phyloP scores from a whole-genome alignment of 2,329 filamentous ascomycete species.

The Pezicula radicicola region DNA sequence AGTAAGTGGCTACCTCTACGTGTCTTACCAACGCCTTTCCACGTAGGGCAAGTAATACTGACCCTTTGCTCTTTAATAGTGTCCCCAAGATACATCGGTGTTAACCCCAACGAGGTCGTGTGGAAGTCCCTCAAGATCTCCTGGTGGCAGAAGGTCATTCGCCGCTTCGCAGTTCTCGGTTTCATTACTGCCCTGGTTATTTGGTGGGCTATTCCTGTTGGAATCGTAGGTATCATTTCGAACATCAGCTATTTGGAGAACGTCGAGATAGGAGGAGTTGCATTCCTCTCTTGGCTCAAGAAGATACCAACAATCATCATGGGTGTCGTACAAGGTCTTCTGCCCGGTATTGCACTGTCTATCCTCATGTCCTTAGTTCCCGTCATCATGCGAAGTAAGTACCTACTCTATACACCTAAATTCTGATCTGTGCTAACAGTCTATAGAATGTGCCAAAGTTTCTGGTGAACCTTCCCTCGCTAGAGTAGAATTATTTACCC shows the following conservation, averaged over 20 bases:
- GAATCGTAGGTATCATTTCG: constrained; percentile 79
- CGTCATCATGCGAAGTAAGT: constrained; percentile 71
- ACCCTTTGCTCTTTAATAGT: constrained; percentile 32
- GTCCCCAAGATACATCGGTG: constrained; percentile 79
- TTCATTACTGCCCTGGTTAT: constrained; percentile 77
- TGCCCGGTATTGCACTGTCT: constrained; percentile 76
- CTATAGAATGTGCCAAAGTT: constrained; percentile 68
- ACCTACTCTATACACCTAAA: not conserved
- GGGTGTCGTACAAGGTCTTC: constrained; percentile 79
- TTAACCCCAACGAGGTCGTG: constrained; percentile 79
- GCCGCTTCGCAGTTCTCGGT: constrained; percentile 64
- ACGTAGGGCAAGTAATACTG: too few species aligned
- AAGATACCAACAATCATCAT: constrained; percentile 67
- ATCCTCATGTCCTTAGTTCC: constrained; percentile 86
- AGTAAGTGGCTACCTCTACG: constrained; percentile 12
- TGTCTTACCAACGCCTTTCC: constrained; percentile 28
- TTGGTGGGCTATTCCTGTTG: constrained; percentile 79
- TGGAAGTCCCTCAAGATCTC: constrained; percentile 82
- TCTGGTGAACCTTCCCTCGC: constrained; percentile 78
- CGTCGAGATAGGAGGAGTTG: constrained; percentile 33
- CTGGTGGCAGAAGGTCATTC: constrained; percentile 81
- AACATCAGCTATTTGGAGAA: constrained; percentile 71
- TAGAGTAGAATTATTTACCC: constrained; percentile 81
- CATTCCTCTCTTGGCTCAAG: constrained; percentile 72
- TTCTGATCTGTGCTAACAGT: constrained; percentile 12